Percentiles rank a stretch among this genome's conserved stretches.
phyloP scores from a whole-genome alignment of 495 filamentous ascomycete genomes.

The Aspergillus bridgeri region DNA sequence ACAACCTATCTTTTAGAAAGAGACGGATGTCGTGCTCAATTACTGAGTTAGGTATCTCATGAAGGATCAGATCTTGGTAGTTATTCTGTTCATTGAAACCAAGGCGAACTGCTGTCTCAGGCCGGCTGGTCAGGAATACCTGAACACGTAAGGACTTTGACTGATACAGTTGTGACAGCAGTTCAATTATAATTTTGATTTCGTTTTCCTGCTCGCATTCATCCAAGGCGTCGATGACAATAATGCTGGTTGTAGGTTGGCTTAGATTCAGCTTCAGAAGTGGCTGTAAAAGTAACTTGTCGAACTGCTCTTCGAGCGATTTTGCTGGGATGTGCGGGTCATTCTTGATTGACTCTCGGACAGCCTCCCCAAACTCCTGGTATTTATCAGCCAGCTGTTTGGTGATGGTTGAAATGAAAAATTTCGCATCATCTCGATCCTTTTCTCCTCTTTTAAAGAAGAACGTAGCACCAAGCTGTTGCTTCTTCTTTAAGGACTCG shows the following conservation, averaged over 20 bases:
- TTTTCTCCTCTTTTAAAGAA: constrained; percentile 43
- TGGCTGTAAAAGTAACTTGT: constrained; percentile 43
- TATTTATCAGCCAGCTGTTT: constrained; percentile 31
- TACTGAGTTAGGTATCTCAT: constrained; percentile 19
- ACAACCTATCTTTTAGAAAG: constrained; percentile 24
- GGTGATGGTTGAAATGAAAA: constrained; percentile 45
- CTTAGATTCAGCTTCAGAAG: constrained; percentile 11
- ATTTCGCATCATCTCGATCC: constrained; percentile 28
- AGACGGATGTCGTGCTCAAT: constrained; percentile 26
- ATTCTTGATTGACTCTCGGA: constrained; percentile 33
- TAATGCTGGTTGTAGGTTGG: constrained; percentile 16
- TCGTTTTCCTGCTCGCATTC: constrained; percentile 46
- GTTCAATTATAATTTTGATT: constrained; percentile 31
- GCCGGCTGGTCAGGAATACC: constrained; percentile 40
- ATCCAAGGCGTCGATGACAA: constrained; percentile 53
- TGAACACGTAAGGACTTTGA: constrained; percentile 12
- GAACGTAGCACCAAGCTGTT: constrained; percentile 38
- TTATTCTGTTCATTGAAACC: constrained; percentile 21
- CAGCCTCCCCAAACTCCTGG: constrained; percentile 21
- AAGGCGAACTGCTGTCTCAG: constrained; percentile 39
- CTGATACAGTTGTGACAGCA: constrained; percentile 23
- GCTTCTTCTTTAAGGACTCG: constrained; percentile 3
- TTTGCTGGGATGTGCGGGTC: constrained; percentile 34
- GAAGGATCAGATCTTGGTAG: constrained; percentile 22
- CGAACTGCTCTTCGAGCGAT: constrained; percentile 41